A percentile compares a stretch with the other conserved stretches of the same genome.
Conservation (phyloP, 345 rosid species). For the Eucalyptus guilfoylei region DNA sequence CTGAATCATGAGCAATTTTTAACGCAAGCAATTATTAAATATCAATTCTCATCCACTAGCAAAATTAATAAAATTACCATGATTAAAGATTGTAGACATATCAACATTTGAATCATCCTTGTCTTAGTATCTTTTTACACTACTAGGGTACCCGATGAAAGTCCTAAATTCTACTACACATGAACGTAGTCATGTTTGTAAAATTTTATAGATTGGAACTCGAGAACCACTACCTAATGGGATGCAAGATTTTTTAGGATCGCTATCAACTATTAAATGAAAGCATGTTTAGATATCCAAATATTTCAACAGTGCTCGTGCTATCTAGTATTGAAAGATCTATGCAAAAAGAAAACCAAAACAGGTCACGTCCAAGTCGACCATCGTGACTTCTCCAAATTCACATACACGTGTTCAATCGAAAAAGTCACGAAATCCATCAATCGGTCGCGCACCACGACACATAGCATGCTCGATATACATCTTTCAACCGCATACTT, state of each 20-base stretch:
- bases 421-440: not conserved
- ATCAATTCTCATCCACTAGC: not conserved
- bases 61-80: not conserved
- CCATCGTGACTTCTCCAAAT: not conserved
- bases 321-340: fast-evolving
- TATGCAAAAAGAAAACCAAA: not conserved
- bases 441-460: not conserved
- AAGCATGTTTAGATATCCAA: fast-evolving
- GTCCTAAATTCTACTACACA: not conserved
- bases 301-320: fast-evolving
- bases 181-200: too few species aligned
- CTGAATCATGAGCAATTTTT: not conserved
- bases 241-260: not conserved
- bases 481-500: not conserved
- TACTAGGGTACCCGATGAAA: not conserved
- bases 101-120: not conserved
- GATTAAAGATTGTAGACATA: not conserved
- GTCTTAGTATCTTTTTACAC: not conserved
- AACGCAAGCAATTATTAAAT: not conserved
- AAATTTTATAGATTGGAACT: not conserved
- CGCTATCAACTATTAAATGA: fast-evolving
- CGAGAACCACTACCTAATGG: fast-evolving
- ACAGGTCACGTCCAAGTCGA: fast-evolving
- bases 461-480: fast-evolving
- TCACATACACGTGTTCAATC: not conserved